Conservation (phyloP, 2,329 filamentous ascomycete species). For the Xylaria sp. region DNA sequence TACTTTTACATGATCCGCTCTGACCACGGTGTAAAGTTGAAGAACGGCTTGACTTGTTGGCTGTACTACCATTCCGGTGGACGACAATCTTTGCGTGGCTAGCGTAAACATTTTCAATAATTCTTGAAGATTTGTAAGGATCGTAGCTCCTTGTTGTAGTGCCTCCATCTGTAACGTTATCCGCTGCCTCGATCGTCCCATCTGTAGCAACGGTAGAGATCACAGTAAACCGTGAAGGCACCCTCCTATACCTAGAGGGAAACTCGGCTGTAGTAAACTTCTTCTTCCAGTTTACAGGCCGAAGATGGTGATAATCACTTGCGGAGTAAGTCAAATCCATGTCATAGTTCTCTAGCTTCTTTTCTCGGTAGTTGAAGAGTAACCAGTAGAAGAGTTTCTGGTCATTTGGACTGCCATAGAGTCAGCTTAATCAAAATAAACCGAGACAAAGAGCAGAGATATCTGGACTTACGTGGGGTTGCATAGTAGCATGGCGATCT, state of each 20-base stretch:
- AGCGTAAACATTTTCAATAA: conserved; percentile 59
- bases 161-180: conserved; percentile 50
- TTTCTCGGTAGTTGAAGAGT: conserved; percentile 82
- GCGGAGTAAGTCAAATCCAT: conserved; percentile 82
- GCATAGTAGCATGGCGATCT: conserved; percentile 75
- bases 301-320: conserved; percentile 89
- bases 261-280: conserved; percentile 72
- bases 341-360: conserved; percentile 88
- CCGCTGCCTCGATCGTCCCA: conserved; percentile 56
- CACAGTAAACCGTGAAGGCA: conserved; percentile 71
- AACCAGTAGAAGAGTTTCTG: conserved; percentile 94
- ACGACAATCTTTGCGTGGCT: conserved; percentile 75
- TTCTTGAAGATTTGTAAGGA: conserved; percentile 78
- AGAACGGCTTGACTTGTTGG: conserved; percentile 41
- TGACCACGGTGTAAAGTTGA: conserved; percentile 48
- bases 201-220: conserved; percentile 67
- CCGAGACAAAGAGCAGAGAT: neutral
- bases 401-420: conserved; percentile 74
- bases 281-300: conserved; percentile 66
- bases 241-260: conserved; percentile 58
- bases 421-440: conserved; percentile 40
- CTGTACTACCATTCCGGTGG: conserved; percentile 62
- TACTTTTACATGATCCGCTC: conserved; percentile 50
- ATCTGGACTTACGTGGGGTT: conserved; percentile 66
- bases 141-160: conserved; percentile 77